phyloP scores from a whole-genome alignment of 768 basidiomycete genomes.

The Macrolepiota albuminosa region DNA sequence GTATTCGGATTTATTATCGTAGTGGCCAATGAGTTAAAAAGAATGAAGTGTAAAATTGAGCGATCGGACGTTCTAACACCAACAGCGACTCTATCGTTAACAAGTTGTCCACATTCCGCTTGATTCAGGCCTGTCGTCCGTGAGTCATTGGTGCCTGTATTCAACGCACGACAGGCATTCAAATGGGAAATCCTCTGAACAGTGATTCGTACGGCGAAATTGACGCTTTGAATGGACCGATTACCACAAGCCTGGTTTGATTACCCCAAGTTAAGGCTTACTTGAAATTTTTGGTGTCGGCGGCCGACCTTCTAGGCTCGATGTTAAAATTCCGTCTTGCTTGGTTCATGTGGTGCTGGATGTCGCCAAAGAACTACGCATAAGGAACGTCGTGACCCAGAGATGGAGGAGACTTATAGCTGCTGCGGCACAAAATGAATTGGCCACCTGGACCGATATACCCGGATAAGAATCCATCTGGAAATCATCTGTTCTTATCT shows the following conservation, averaged over 20 bases:
- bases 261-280: too few species aligned
- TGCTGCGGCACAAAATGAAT: neutral
- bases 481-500: neutral
- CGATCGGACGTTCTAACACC: neutral
- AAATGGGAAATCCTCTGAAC: neutral
- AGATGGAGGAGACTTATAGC: neutral
- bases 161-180: neutral
- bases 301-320: neutral
- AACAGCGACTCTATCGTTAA: neutral
- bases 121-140: neutral
- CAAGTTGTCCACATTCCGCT: neutral
- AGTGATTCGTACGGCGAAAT: neutral
- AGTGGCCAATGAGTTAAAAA: neutral
- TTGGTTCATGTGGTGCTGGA: neutral
- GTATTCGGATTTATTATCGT: neutral
- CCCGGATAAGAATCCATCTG: neutral
- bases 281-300: neutral
- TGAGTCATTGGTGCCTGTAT: neutral
- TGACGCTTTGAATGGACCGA: neutral
- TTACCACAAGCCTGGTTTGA: neutral
- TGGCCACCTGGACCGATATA: neutral
- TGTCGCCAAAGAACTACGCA: neutral
- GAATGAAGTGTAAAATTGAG: neutral
- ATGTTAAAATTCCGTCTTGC: neutral
- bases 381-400: neutral